These are phyloP conservation scores for Brassica balearica DNA, from an alignment of 441 rosid species.

Conservation along the genomic window DNA sequence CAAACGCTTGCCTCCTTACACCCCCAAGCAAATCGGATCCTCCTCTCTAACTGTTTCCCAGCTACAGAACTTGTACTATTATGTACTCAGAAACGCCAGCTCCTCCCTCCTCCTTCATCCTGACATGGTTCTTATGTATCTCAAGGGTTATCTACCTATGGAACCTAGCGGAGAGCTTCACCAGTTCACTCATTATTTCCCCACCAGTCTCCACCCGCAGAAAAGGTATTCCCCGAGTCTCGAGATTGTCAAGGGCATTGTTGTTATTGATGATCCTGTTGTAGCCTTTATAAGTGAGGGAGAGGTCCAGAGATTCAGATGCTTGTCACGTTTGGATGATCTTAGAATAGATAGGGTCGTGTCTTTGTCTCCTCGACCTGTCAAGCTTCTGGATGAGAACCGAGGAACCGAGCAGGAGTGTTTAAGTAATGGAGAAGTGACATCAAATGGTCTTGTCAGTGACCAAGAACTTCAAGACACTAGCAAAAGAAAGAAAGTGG, in stretches of 20 bases:
- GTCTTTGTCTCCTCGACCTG: conserved; percentile 45
- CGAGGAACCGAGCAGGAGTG: conserved; percentile 39
- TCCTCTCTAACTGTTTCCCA: conserved; percentile 57
- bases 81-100: conserved; percentile 55
- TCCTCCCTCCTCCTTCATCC: conserved; percentile 51
- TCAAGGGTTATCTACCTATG: conserved; percentile 52
- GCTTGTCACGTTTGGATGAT: conserved; percentile 51
- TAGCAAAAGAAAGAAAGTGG: conserved; percentile 27
- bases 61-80: conserved; percentile 57
- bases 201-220: conserved; percentile 52
- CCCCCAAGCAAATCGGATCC: conserved; percentile 53
- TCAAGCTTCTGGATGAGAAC: conserved; percentile 30
- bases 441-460: conserved; percentile 5
- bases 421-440: conserved; percentile 28
- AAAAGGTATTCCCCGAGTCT: conserved; percentile 50
- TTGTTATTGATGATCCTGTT: conserved; percentile 60
- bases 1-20: conserved; percentile 57
- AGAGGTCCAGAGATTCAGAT: conserved; percentile 54
- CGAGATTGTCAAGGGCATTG: conserved; percentile 63
- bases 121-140: conserved; percentile 45
- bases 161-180: conserved; percentile 34
- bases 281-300: conserved; percentile 45
- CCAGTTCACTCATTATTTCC: conserved; percentile 61
- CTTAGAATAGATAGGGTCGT: conserved; percentile 51
- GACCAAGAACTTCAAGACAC: conserved; percentile 33